Base-by-base conservation (phyloP, 495 filamentous ascomycete genomes). In the Pyrenula massariospora region DNA sequence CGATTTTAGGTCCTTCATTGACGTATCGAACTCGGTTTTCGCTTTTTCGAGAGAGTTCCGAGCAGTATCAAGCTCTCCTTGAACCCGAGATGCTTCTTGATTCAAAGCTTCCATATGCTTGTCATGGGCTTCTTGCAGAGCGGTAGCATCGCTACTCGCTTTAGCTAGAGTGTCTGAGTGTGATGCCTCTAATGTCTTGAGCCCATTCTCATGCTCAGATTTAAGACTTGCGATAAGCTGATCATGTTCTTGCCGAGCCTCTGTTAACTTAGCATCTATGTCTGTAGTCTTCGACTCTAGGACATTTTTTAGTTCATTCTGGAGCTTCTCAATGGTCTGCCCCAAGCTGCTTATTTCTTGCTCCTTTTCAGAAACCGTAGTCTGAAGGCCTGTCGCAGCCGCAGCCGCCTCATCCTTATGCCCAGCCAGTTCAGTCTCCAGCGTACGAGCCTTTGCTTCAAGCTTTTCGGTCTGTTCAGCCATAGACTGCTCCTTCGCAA, bases 181-280 rank as follows among this genome's bases (percentile, higher is more conserved):
- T 10, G 50, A 52, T 8, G n/a, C 20, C 20, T 20, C 19, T 10
- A 52, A 24, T 10, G 19, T 24, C 10, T 52, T 24, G 8, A 52
- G 8, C 19, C 19, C 22, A 19, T 21, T 10, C 22, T 52, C 19
- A 20, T 52, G 50, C 8, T 20, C 50, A 8, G 50, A 20, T 24
- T 52, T 52, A 20, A 52, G 50, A 10, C 19, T 24, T 5, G 22
- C 22, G 19, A 52, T 52, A 19, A 52, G n/a, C 50, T 52, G 50
- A 19, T 52, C 50, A 52, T 52, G 50, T 19, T 52, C 50, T 52
- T 52, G 50, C 8, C 50, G 50, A 52, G 22, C 22, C 50, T 52
- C 20, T 5, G 22, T 21, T 5, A 52, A 20, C 22, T 52, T 10
- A 20, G 22, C 50, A 52, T 52, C 50, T 5, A 20, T 20, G 19